Conservation (phyloP, 73 alveolate genomes). For the Tetrahymena borealis region DNA sequence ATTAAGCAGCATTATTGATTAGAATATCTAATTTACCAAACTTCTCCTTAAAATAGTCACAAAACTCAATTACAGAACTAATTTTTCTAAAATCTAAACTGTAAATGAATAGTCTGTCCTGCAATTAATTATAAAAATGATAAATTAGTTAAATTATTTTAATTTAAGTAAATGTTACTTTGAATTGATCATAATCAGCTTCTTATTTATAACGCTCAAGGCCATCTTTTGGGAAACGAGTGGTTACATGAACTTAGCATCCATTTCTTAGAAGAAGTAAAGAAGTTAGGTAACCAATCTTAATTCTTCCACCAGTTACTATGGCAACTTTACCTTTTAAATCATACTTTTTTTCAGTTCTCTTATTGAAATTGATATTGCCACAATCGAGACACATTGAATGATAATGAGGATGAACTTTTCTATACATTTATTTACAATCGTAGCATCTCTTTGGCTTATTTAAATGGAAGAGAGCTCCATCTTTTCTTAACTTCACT, state of each 20-base stretch:
- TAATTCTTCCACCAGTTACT: conserved; percentile 94
- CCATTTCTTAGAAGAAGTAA: conserved; percentile 76
- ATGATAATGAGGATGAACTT: conserved; percentile 1
- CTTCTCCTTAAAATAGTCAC: conserved; percentile 35
- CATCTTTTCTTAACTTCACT: neutral
- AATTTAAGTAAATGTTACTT: neutral
- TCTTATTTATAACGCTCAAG: conserved; percentile 58
- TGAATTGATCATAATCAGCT: conserved; percentile 48
- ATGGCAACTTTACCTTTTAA: conserved; percentile 86
- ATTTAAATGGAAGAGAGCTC: neutral
- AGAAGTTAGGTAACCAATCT: conserved; percentile 82
- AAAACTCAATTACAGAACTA: conserved; percentile 44
- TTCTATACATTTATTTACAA: neutral
- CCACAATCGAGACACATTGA: conserved; percentile 78
- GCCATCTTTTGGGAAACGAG: conserved; percentile 91
- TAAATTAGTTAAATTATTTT: neutral
- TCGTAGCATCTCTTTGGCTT: conserved; percentile 3
- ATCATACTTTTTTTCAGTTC: conserved; percentile 64
- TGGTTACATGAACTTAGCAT: conserved; percentile 76
- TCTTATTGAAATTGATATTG: conserved; percentile 71
- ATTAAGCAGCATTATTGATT: conserved; percentile 74
- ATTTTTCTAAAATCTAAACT: conserved; percentile 43
- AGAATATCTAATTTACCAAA: conserved; percentile 48
- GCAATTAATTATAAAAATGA: conserved; percentile 34
- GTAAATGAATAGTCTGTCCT: conserved; percentile 63